Conservation (phyloP, 2,329 filamentous ascomycete species). For the Alternaria viburni region DNA sequence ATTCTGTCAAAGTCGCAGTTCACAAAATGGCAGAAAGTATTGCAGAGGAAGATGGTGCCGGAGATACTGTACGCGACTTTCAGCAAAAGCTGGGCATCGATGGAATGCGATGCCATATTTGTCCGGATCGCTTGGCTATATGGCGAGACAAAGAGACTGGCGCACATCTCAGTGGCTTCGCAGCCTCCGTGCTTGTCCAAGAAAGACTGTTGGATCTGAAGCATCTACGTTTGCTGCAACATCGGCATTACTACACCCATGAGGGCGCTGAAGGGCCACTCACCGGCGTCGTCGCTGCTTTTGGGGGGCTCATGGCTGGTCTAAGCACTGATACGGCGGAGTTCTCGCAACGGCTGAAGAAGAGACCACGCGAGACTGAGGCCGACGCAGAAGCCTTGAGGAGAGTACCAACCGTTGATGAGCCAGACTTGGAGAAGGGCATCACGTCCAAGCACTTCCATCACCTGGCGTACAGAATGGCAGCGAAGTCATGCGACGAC, state of each 20-base stretch:
- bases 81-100: slow-evolving; percentile 18
- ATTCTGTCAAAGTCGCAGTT: slow-evolving; percentile 35
- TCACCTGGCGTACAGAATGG: slow-evolving; percentile 24
- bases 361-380: background rate
- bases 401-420: background rate
- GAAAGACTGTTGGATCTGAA: slow-evolving; percentile 11
- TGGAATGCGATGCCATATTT: slow-evolving; percentile 26
- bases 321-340: slow-evolving; percentile 19
- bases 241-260: slow-evolving; percentile 29
- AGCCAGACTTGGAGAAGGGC: background rate
- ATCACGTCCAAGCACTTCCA: slow-evolving; percentile 10
- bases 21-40: slow-evolving; percentile 25
- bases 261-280: slow-evolving; percentile 25
- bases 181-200: slow-evolving; percentile 14
- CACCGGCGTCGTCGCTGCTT: slow-evolving; percentile 18
- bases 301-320: slow-evolving; percentile 11
- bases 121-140: slow-evolving; percentile 23
- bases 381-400: background rate
- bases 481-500: slow-evolving; percentile 17
- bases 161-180: slow-evolving; percentile 24
- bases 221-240: slow-evolving; percentile 21
- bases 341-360: slow-evolving; percentile 18
- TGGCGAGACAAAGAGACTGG: slow-evolving; percentile 29
- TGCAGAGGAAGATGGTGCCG: slow-evolving; percentile 23
- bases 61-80: slow-evolving; percentile 16